phyloP scores from a whole-genome alignment of 139 green algal species.

The Haematococcus sp. region DNA sequence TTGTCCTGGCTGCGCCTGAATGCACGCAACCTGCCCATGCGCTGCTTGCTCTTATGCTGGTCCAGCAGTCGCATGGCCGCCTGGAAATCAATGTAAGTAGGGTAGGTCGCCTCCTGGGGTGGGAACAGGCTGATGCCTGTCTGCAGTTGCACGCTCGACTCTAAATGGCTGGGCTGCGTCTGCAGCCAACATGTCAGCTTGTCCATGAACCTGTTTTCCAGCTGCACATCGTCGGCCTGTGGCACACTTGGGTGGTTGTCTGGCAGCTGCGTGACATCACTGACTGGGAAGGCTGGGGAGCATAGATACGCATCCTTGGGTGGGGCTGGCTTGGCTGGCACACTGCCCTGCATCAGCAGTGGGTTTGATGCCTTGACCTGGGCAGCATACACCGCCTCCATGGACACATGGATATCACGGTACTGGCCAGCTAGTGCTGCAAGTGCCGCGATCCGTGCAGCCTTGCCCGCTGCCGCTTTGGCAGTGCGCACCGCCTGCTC shows the following conservation, averaged over 20 bases:
- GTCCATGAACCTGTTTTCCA: constrained; percentile 34
- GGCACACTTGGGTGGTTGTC: not conserved
- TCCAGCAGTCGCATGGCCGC: constrained; percentile 25
- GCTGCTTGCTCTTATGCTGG: constrained; percentile 29
- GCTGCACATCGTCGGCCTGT: not conserved
- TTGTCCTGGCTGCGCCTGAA: constrained; percentile 31
- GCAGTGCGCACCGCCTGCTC: too few relatives aligned
- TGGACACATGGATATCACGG: not conserved
- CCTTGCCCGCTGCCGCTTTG: too few relatives aligned
- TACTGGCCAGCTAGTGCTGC: not conserved
- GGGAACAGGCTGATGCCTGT: constrained; percentile 37
- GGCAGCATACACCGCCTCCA: not conserved
- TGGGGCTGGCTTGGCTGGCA: not conserved
- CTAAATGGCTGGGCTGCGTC: constrained; percentile 35
- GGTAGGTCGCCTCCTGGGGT: constrained; percentile 33
- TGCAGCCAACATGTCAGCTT: constrained; percentile 32
- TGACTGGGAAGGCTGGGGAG: not conserved
- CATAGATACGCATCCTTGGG: too few relatives aligned
- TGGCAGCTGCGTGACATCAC: constrained; percentile 3
- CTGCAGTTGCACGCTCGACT: constrained; percentile 25
- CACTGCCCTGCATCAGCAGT: not conserved
- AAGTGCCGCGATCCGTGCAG: too few relatives aligned
- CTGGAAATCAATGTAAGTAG: constrained; percentile 45
- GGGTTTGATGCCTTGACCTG: not conserved
- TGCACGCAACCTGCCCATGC: constrained; percentile 15